These are phyloP conservation scores for Solanum tacnaense DNA, from an alignment of 257 asterid species.

Conservation along the genomic window DNA sequence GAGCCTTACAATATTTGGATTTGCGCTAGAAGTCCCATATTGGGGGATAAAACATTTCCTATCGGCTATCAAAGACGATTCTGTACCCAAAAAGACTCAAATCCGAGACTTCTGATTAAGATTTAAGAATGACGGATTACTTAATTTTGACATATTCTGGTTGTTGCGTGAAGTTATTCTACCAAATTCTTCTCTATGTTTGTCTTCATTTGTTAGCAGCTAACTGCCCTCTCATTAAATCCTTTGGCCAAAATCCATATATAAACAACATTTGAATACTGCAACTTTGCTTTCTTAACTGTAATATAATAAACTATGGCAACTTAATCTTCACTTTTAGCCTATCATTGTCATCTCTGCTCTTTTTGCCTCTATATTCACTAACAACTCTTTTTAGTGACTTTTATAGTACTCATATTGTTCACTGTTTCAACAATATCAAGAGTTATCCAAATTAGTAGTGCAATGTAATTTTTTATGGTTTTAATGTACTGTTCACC, in stretches of 20 bases:
- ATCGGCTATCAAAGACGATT: no score
- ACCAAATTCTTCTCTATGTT: neutral
- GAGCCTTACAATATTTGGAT: neutral
- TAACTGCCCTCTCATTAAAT: neutral
- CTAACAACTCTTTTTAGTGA: neutral
- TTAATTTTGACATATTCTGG: no score
- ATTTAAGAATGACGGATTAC: neutral
- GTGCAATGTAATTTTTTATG: neutral
- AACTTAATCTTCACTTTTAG: neutral
- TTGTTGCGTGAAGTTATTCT: neutral
- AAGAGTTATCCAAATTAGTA: neutral
- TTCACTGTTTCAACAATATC: neutral
- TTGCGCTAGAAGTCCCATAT: neutral
- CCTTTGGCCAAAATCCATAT: neutral
- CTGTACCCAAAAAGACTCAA: fast-evolving
- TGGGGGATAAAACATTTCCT: neutral
- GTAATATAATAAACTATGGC: neutral
- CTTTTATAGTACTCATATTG: neutral
- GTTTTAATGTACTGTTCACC: neutral
- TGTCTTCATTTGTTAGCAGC: neutral
- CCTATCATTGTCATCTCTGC: neutral
- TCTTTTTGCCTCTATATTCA: neutral
- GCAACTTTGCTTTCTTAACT: neutral
- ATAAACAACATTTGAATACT: neutral
- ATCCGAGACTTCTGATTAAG: no score